Percentiles rank a stretch among this genome's conserved stretches.
These are phyloP conservation scores for Sarocladiaceae sp. DNA, from an alignment of 2,329 filamentous ascomycete species.

Conservation along the genomic window DNA sequence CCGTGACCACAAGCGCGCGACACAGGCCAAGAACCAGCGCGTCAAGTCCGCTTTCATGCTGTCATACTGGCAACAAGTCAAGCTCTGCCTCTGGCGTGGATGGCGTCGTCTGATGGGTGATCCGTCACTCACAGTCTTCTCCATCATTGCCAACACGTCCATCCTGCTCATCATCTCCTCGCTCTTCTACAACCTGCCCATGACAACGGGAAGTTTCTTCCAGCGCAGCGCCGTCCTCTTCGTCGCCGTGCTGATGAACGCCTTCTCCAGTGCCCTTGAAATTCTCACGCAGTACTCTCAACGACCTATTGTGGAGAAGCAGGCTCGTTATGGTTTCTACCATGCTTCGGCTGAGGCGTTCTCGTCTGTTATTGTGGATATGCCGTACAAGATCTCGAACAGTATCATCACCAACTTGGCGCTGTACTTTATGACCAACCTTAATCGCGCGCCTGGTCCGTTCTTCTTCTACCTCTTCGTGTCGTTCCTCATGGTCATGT, in stretches of 20 bases:
- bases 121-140: conserved; percentile 39
- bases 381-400: conserved; percentile 37
- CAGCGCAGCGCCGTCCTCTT: conserved; percentile 45
- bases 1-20: conserved; percentile 20
- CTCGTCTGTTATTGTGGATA: conserved; percentile 33
- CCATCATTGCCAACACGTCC: conserved; percentile 38
- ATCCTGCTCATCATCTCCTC: conserved; percentile 46
- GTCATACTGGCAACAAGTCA: conserved; percentile 40
- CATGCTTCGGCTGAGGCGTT: conserved; percentile 29
- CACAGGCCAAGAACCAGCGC: conserved; percentile 28
- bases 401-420: conserved; percentile 32
- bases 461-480: conserved; percentile 44
- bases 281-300: conserved; percentile 20
- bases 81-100: conserved; percentile 36
- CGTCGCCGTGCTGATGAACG: conserved; percentile 38
- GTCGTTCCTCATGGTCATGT: conserved; percentile 48
- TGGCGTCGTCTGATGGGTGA: conserved; percentile 35
- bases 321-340: conserved; percentile 33
- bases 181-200: conserved; percentile 44
- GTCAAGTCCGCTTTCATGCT: conserved; percentile 42
- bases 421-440: conserved; percentile 39
- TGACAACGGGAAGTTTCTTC: conserved; percentile 38
- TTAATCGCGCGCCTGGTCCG: conserved; percentile 32
- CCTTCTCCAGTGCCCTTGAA: conserved; percentile 27
- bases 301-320: conserved; percentile 30